Percentiles rank a stretch among this genome's conserved stretches.
Evolutionary conservation across 2,329 filamentous ascomycete species (phyloP).

Genomic region (Hypocreales sp.): DNA sequence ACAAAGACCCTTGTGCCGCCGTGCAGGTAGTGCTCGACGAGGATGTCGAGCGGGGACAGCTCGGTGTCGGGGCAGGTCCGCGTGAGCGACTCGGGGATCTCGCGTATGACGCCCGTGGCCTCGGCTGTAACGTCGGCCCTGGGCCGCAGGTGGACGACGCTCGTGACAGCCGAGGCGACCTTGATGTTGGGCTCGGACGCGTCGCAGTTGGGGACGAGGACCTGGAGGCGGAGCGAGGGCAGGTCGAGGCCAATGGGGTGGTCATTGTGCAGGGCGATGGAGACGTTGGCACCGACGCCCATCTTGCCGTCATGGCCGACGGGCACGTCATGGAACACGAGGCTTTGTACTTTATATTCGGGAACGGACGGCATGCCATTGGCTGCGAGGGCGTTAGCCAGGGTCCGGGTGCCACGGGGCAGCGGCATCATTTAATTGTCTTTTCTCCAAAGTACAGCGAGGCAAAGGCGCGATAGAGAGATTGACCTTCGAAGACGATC

Average conservation of each 20-base stretch:
- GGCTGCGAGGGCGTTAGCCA: constrained; percentile 29
- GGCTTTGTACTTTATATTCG: constrained; percentile 63
- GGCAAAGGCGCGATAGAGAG: constrained; percentile 48
- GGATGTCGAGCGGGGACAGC: constrained; percentile 69
- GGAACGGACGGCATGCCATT: constrained; percentile 63
- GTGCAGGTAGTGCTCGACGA: constrained; percentile 69
- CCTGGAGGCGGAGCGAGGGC: constrained; percentile 68
- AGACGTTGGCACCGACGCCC: constrained; percentile 68
- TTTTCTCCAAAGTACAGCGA: constrained; percentile 48
- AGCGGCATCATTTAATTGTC: constrained; percentile 22
- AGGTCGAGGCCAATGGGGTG: constrained; percentile 66
- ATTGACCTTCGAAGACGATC: constrained; percentile 71
- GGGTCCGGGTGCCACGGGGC: constrained; percentile 8
- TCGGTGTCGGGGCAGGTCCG: constrained; percentile 59
- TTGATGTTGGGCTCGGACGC: constrained; percentile 57
- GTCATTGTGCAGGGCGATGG: constrained; percentile 55
- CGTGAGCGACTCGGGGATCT: constrained; percentile 60
- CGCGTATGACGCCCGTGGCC: constrained; percentile 54
- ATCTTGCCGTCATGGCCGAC: constrained; percentile 29
- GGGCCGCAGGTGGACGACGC: constrained; percentile 50
- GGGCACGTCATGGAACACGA: constrained; percentile 64
- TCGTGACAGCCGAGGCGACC: constrained; percentile 61
- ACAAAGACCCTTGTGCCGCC: constrained; percentile 73
- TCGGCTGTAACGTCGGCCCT: constrained; percentile 51
- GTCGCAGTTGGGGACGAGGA: constrained; percentile 71